phyloP scores from a whole-genome alignment of 805 yeast genomes.

The Candida tibetensis region DNA sequence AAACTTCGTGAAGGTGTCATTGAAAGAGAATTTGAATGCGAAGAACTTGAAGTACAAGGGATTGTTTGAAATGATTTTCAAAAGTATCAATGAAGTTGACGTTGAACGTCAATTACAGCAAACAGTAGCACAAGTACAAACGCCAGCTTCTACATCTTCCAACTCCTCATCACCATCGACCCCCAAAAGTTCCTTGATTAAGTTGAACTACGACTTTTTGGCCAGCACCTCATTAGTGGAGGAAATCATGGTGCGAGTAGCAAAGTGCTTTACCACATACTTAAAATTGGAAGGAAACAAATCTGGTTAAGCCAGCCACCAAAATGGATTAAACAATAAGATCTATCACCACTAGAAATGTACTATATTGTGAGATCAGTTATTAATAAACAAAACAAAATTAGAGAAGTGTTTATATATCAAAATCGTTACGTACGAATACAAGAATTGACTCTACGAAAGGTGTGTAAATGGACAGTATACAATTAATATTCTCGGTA shows the following conservation, averaged over 20 bases:
- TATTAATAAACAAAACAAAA: too few species aligned
- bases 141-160: slow-evolving; percentile 8
- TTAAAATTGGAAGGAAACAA: slow-evolving; percentile 7
- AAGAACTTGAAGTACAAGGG: slow-evolving; percentile 37
- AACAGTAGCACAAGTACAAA: slow-evolving; percentile 6
- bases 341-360: too few species aligned
- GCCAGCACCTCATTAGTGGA: slow-evolving; percentile 24
- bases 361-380: too few species aligned
- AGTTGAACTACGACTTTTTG: slow-evolving; percentile 39
- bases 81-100: slow-evolving; percentile 22
- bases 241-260: slow-evolving; percentile 29
- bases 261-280: slow-evolving; percentile 24
- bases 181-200: slow-evolving; percentile 15
- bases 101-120: slow-evolving; percentile 9
- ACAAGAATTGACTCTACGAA: too few species aligned
- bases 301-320: too few species aligned
- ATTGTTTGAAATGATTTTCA: slow-evolving; percentile 37
- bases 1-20: slow-evolving; percentile 26
- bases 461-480: too few species aligned
- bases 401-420: too few species aligned
- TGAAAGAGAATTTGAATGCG: slow-evolving; percentile 36
- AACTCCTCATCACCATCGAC: not conserved
- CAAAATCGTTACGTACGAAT: too few species aligned
- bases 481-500: too few species aligned
- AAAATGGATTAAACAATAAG: too few species aligned